A percentile compares a stretch with the other conserved stretches of the same genome.
phyloP scores from a whole-genome alignment of 805 yeast species.

The Teunomyces kruisii region DNA sequence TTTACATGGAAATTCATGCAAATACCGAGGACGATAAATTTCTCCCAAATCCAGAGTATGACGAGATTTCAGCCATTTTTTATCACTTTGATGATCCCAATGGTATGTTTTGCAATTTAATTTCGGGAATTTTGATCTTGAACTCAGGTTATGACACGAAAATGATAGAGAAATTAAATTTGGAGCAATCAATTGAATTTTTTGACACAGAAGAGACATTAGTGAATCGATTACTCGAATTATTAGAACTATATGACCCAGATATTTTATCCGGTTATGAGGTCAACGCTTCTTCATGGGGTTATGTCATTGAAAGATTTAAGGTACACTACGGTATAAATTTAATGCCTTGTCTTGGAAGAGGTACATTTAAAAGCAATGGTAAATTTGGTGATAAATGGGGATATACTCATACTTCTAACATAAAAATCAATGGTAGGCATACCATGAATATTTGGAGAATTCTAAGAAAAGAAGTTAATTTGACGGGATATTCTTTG shows the following conservation, averaged over 20 bases:
- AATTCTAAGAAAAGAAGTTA: conserved; percentile 59
- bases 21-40: conserved; percentile 44
- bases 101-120: conserved; percentile 11
- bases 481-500: conserved; percentile 64
- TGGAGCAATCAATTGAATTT: conserved; percentile 7
- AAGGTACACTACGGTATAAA: conserved; percentile 47
- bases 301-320: conserved; percentile 74
- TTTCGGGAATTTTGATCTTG: conserved; percentile 4
- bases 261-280: conserved; percentile 89
- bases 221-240: conserved; percentile 52
- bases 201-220: conserved; percentile 58
- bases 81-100: conserved; percentile 57
- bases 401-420: conserved; percentile 81
- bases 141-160: not conserved
- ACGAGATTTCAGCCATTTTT: conserved; percentile 58
- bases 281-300: conserved; percentile 82
- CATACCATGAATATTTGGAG: conserved; percentile 89
- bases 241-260: conserved; percentile 72
- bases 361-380: conserved; percentile 50
- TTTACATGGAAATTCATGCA: conserved; percentile 69
- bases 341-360: conserved; percentile 56
- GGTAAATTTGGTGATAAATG: conserved; percentile 66
- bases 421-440: conserved; percentile 70
- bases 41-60: conserved; percentile 64
- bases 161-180: not conserved